A percentile compares a stretch with the other conserved stretches of the same genome.
Conservation (phyloP, 768 basidiomycete species). For the Amyloporia xantha region DNA sequence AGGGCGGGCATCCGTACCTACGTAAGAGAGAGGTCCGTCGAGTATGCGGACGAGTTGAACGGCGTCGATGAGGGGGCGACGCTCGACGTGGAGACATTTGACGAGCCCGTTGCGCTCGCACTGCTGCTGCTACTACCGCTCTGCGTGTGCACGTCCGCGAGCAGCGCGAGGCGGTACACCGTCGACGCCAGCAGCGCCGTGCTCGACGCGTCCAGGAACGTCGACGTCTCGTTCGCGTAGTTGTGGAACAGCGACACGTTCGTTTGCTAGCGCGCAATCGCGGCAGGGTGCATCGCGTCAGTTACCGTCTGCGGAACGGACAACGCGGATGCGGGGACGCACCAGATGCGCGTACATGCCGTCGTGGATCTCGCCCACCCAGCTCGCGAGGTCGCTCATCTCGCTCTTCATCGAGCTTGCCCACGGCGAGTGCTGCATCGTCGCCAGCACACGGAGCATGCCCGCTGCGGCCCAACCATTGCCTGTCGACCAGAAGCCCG, state of each 20-base stretch:
- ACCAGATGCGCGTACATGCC: slow-evolving; percentile 62
- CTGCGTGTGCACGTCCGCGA: slow-evolving; percentile 41
- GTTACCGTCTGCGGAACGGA: slow-evolving; percentile 62
- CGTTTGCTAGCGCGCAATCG: slow-evolving; percentile 29
- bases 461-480: slow-evolving; percentile 90
- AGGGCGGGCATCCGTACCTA: too few species aligned
- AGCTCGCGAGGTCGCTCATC: slow-evolving; percentile 50
- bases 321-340: slow-evolving; percentile 58
- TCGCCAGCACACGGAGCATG: slow-evolving; percentile 76
- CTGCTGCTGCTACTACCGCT: slow-evolving; percentile 29
- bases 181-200: slow-evolving; percentile 72
- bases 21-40: too few species aligned
- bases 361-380: slow-evolving; percentile 69
- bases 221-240: slow-evolving; percentile 52
- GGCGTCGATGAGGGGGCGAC: slow-evolving; percentile 32
- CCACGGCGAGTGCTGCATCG: slow-evolving; percentile 58
- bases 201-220: slow-evolving; percentile 69
- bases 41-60: too few species aligned
- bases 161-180: slow-evolving; percentile 64
- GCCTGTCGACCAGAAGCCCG: slow-evolving; percentile 77
- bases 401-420: slow-evolving; percentile 40
- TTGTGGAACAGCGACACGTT: slow-evolving; percentile 54
- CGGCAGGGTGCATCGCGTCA: slow-evolving; percentile 25
- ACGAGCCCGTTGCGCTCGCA: slow-evolving; percentile 5
- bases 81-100: too few species aligned